Evolutionary conservation across 345 rosid species (phyloP), one percentile per base, ranked within the genome.

Genomic region (Brassica rapa): DNA sequence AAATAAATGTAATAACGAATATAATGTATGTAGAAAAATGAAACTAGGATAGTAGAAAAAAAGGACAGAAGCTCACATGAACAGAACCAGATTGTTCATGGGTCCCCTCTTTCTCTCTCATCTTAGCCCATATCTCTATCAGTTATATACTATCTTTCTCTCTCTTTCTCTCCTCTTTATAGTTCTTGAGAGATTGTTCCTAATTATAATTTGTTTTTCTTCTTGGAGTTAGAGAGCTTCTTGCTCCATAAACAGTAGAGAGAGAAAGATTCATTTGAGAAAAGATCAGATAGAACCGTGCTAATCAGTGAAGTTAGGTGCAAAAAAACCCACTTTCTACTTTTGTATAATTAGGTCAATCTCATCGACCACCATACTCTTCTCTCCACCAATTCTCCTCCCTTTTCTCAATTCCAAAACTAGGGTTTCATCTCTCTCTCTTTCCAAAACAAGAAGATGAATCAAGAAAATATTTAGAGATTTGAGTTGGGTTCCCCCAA

Each of bases 1-100:
- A 70, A 24, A 61, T 29, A 66, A 32, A 68, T 68, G 78, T 73
- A 68, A 72, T 62, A 73, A 73, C 57, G 43, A 68, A 60, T 60
- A 74, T 46, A 51, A 51, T 16, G 56, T 62, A 80, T 62, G 61
- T 61, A 62, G 69, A 51, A 72, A 64, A 73, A 49, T 33, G 69
- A 68, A 79, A 68, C 70, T 65, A 80, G 70, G 66, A 80, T 74
- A 53, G 79, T 80, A 69, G 76, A 70, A 75, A 51, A 80, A 80
- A 75, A 80, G 73, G 80, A 75, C 83, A 80, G 77, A 75, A 75
- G 80, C 80, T 75, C 83, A 80, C 83, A 80, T 80, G 83, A 80
- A 70, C 80, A 80, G 73, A 80, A 80, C 83, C 80, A 71, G 80
- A 75, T 80, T 75, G 75, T 66, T 80, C 80, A 75, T 80, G 83